Evolutionary conservation across 2,329 filamentous ascomycete species (phyloP).

Genomic region (Colletotrichum destructivum): DNA sequence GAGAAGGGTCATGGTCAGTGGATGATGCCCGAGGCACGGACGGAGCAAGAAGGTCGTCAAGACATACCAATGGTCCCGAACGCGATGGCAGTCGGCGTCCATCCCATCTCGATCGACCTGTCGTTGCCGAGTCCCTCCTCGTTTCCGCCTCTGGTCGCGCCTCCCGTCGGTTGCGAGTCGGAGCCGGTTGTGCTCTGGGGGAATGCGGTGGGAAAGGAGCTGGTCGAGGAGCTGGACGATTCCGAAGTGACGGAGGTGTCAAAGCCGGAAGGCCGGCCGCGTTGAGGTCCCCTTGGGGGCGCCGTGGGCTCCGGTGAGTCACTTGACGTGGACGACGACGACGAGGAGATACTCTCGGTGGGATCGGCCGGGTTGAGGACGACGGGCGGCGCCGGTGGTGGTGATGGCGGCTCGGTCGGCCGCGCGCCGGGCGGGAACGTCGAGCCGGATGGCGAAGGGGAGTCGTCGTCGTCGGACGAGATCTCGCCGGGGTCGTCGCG

Average conservation of each 20-base stretch:
- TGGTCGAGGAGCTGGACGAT: conserved; percentile 1
- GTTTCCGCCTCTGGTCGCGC: conserved; percentile 11
- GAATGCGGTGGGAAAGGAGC: conserved; percentile 11
- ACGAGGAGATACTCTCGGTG: conserved; percentile 9
- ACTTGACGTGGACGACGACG: conserved; percentile 3
- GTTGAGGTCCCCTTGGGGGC: neutral
- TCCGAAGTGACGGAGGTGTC: neutral
- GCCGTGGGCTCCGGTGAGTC: conserved; percentile 5
- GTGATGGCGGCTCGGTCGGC: conserved; percentile 10
- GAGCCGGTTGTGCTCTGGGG: conserved; percentile 12
- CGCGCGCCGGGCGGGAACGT: conserved; percentile 20
- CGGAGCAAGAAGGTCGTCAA: neutral
- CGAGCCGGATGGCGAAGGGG: conserved; percentile 25
- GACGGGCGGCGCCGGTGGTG: conserved; percentile 14
- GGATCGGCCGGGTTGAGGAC: conserved; percentile 31
- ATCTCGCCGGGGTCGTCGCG: conserved; percentile 10
- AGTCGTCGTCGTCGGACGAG: conserved; percentile 36
- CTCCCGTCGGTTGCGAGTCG: neutral
- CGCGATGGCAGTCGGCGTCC: conserved; percentile 39
- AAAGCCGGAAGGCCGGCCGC: neutral
- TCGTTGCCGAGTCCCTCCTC: conserved; percentile 25
- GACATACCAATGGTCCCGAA: conserved; percentile 39
- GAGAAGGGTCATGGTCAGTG: neutral
- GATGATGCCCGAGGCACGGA: rapidly evolving
- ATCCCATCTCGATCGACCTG: conserved; percentile 22